These are phyloP conservation scores for Exophiala aquamarina DNA, from an alignment of 2,329 filamentous ascomycete species.

Conservation along the genomic window DNA sequence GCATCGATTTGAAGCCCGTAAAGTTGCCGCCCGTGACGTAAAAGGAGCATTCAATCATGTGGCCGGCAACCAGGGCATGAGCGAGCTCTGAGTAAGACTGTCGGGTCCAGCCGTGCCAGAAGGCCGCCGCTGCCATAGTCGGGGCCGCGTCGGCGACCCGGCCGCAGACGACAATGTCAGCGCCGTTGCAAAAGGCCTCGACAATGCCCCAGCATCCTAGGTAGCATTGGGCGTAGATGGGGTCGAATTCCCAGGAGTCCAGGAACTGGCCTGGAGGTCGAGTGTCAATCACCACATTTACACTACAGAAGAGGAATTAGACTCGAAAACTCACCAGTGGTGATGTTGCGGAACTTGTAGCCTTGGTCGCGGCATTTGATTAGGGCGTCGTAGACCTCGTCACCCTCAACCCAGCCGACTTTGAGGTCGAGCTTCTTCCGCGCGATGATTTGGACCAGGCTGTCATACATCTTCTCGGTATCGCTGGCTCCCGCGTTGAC, in stretches of 20 bases:
- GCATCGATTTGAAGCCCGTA: slow-evolving; percentile 42
- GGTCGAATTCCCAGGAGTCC: slow-evolving; percentile 25
- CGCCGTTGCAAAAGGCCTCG: slow-evolving; percentile 34
- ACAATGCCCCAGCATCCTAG: slow-evolving; percentile 35
- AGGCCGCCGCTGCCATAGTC: slow-evolving; percentile 55
- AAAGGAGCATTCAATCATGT: slow-evolving; percentile 54
- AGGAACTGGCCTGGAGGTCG: slow-evolving; percentile 10
- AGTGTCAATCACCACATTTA: slow-evolving; percentile 32
- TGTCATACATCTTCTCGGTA: slow-evolving; percentile 29
- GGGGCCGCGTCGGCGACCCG: slow-evolving; percentile 39
- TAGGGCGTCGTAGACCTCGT: slow-evolving; percentile 39
- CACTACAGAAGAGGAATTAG: no score
- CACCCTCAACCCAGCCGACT: slow-evolving; percentile 41
- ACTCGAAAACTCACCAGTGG: slow-evolving; percentile 31
- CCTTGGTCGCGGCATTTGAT: slow-evolving; percentile 26
- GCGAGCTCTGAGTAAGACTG: slow-evolving; percentile 52
- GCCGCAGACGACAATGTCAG: slow-evolving; percentile 43
- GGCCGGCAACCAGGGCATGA: slow-evolving; percentile 48
- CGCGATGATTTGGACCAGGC: slow-evolving; percentile 31
- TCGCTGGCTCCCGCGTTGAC: slow-evolving; percentile 45
- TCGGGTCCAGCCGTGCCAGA: slow-evolving; percentile 52
- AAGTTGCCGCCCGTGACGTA: slow-evolving; percentile 58
- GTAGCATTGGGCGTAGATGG: slow-evolving; percentile 29
- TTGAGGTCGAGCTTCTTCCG: slow-evolving; percentile 33
- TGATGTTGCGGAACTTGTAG: slow-evolving; percentile 30